Percentiles rank a stretch among this genome's conserved stretches.
Conservation (phyloP, 2,329 filamentous ascomycete species). For the Aspergillus oerlinghausenensis region DNA sequence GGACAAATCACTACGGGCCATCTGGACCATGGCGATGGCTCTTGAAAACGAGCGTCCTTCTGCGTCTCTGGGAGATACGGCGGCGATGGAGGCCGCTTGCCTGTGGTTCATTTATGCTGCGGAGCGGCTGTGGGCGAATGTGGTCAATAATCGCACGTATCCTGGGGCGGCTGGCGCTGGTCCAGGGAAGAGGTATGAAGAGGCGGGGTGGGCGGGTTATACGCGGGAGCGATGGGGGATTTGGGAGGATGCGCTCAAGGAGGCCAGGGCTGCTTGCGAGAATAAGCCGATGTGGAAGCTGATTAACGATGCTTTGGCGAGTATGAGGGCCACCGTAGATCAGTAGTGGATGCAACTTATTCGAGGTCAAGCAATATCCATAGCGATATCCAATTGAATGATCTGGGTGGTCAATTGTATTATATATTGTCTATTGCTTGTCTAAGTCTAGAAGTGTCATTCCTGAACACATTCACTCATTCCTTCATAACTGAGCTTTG, state of each 20-base stretch:
- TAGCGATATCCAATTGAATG: too few species aligned
- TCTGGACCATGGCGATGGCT: neutral
- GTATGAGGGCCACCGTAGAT: neutral
- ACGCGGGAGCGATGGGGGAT: neutral
- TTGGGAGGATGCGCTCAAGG: constrained; percentile 2
- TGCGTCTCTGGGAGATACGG: neutral
- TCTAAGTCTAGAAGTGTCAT: too few species aligned
- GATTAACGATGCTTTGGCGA: constrained; percentile 9
- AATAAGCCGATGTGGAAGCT: constrained; percentile 4
- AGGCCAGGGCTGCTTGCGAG: neutral
- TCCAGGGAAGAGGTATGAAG: neutral
- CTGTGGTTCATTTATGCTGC: constrained; percentile 13
- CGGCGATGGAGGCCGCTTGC: constrained; percentile 11
- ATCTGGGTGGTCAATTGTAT: too few species aligned
- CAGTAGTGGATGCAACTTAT: neutral
- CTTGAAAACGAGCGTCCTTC: neutral
- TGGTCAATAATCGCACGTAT: neutral
- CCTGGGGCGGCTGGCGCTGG: neutral
- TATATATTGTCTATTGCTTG: too few species aligned
- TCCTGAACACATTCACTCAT: neutral
- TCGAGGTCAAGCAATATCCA: too few species aligned
- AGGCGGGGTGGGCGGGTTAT: neutral
- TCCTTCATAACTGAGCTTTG: too few species aligned
- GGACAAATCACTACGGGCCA: neutral
- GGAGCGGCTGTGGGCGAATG: constrained; percentile 9